These are phyloP conservation scores for Exophiala phaeomuriformis DNA, from an alignment of 2,329 filamentous ascomycete genomes.

Conservation along the genomic window DNA sequence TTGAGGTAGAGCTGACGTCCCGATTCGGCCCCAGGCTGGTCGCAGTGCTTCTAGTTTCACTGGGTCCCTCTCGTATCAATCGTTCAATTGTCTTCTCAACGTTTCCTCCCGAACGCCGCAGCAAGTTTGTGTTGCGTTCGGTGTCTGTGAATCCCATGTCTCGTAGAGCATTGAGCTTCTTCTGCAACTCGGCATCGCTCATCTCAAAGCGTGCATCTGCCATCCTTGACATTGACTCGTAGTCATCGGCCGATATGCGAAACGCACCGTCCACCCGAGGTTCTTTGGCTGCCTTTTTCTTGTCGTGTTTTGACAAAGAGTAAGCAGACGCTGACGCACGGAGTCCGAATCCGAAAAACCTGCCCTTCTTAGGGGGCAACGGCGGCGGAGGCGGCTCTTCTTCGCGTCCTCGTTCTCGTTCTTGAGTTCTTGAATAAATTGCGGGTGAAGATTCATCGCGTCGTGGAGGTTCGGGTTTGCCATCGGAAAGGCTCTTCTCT, in stretches of 20 bases:
- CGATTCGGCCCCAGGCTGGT: conserved; percentile 1
- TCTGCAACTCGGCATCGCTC: conserved; percentile 50
- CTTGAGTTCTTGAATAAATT: conserved; percentile 50
- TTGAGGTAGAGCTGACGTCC: neutral
- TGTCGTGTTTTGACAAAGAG: conserved; percentile 46
- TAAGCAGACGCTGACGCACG: conserved; percentile 65
- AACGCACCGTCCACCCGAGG: conserved; percentile 26
- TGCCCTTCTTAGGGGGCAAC: conserved; percentile 50
- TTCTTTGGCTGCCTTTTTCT: conserved; percentile 33
- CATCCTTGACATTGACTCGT: conserved; percentile 22
- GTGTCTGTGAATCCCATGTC: conserved; percentile 91
- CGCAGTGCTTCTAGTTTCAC: conserved; percentile 2
- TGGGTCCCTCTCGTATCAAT: conserved; percentile 73
- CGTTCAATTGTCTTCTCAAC: conserved; percentile 80
- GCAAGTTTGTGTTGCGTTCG: conserved; percentile 68
- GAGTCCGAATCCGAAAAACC: conserved; percentile 57
- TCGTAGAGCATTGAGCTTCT: conserved; percentile 66
- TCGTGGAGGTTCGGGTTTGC: conserved; percentile 36
- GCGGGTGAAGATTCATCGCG: conserved; percentile 36
- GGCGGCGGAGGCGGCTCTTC: conserved; percentile 41
- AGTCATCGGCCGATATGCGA: conserved; percentile 22
- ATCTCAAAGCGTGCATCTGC: conserved; percentile 18
- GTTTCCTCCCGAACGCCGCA: conserved; percentile 78
- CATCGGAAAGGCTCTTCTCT: conserved; percentile 49
- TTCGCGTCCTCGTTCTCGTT: conserved; percentile 28